phyloP scores from a whole-genome alignment of 1,284 basidiomycete species.

The Coniferiporia weirii region DNA sequence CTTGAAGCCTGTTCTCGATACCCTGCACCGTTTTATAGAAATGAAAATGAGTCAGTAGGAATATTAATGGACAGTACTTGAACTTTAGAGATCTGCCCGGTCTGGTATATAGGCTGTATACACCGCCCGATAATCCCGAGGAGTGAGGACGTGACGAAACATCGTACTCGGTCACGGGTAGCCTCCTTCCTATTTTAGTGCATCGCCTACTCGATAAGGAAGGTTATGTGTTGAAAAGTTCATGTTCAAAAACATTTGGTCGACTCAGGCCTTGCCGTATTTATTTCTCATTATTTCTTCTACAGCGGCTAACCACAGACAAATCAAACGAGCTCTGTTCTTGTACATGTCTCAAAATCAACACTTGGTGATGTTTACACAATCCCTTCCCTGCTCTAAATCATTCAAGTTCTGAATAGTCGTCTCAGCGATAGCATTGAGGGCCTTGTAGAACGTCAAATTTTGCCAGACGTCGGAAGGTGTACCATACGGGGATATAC shows the following conservation, averaged over 20 bases:
- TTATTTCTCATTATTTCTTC: too few relatives aligned
- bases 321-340: too few relatives aligned
- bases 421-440: conserved; percentile 22
- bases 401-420: conserved; percentile 21
- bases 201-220: neutral
- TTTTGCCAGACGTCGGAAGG: neutral
- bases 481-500: neutral
- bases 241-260: neutral
- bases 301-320: too few relatives aligned
- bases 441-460: conserved; percentile 8
- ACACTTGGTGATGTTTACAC: conserved; percentile 19
- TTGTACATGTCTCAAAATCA: neutral
- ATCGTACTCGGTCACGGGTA: neutral
- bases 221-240: neutral
- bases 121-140: too few relatives aligned
- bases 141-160: too few relatives aligned
- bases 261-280: too few relatives aligned
- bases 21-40: too few relatives aligned
- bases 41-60: too few relatives aligned
- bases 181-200: neutral
- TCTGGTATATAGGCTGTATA: too few relatives aligned
- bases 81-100: too few relatives aligned
- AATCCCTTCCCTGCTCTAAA: conserved; percentile 18
- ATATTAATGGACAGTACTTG: too few relatives aligned
- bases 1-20: too few relatives aligned